Evolutionary conservation across 176 grass and related monocot species (phyloP), one percentile per base, ranked within the genome.

Genomic region (Carex myosuroides): DNA sequence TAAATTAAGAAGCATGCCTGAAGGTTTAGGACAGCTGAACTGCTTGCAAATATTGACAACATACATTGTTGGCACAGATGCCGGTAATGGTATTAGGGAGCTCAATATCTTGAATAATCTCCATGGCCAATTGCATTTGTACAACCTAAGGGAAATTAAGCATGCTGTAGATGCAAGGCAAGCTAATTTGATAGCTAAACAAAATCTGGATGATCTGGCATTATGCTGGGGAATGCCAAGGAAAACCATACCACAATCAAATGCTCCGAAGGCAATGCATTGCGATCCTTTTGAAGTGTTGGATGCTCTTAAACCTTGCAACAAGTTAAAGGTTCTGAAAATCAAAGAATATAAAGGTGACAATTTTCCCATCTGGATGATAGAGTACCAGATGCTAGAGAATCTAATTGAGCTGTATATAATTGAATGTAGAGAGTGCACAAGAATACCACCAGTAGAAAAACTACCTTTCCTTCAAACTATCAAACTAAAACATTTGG

Each of bases 231-330:
- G 39, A 41, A 44, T 44, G 41, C 1, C 7, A 44, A 44, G 8
- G 41, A 1, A 44, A 44, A 8, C 0, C 41, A 0, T 44, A 44
- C 0, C 41, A 44, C 0, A 44, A 44, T 44, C 41, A 44, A 65
- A 67, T 67, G 2, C 13, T 17, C 1, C 4, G 0, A 3, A 6
- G 64, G 13, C 0, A 16, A 18, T 78, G 6, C 12, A 13, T 3
- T 32, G 61, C n/a, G 29, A n/a, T 21, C 60, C 73, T 3, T 41
- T 17, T 14, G 71, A 13, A 5, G 70, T 88, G 18, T 57, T 88
- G 60, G 30, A 88, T 53, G 81, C 59, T 37, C 71, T 88, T 62
- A 16, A 44, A 68, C 86, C 86, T 50, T 65, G 44, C 17, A 24
- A 33, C 8, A n/a, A 50, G 0, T 39, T 88, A 33, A 70, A 80